Evolutionary conservation across 148 eudicot genomes (phyloP), one percentile per base, ranked within the genome.

Genomic region (Bassia scoparia): DNA sequence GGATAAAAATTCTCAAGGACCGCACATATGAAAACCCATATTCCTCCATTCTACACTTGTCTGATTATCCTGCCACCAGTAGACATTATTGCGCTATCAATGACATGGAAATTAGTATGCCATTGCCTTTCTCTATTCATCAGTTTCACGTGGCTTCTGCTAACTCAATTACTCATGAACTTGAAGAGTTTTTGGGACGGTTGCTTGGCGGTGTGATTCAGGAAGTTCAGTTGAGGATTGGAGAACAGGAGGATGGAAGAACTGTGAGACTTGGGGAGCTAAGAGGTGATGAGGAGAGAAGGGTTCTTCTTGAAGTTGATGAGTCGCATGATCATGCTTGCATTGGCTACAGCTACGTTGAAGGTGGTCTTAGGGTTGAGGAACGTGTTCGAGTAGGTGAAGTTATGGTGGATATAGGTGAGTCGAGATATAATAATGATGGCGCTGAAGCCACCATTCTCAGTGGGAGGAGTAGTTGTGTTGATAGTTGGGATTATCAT

Each of bases 271-370:
- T 92, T 27, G 93, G 90, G 49, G 96, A 89, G 67, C 83, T 92
- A 24, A 84, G 87, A 79, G 85, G 88, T 2, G 90, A 87, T 2
- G 97, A 92, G 63, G 93, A 89, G 83, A 88, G 91, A 83, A 86
- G 90, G 54, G 80, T 92, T 60, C 82, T 89, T 23, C 33, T 89
- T 69, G 83, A 81, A 52, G 53, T 85, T 20, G 84, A 72, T 0
- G 84, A 85, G 31, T 73, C 74, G 23, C 84, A 78, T 60, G 76
- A 78, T 34, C 84, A 76, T 34, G 56, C 84, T 17, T 75, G 85
- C 49, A 80, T 92, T 29, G 86, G 84, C 35, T 89, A 88, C 70
- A 92, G 96, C 81, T 92, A 89, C 35, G 63, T 81, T 10, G 95
- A 89, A 37, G 73, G 79, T 48, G 84, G 80, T 49, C 70, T 67